Base-by-base conservation (phyloP, 1,284 basidiomycete species). In the Malassezia psittaci region DNA sequence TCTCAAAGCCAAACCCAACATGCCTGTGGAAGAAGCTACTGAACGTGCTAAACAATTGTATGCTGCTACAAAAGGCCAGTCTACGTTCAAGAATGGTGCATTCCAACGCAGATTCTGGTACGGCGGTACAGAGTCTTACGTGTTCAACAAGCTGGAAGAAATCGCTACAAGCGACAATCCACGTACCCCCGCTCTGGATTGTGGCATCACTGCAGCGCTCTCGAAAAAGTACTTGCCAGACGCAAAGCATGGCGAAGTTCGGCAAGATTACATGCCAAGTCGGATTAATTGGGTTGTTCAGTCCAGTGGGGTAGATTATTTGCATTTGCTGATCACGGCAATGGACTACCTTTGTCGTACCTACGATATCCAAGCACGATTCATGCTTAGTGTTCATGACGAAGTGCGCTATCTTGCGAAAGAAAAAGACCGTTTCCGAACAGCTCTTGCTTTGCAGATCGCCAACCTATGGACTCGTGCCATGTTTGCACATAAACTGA, bases 221-320 rank as follows among this genome's bases (percentile, higher is more conserved):
- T 86, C 86, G 15, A 93, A 88, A 76, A 84, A 86, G 60, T 87
- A 88, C 74, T 81, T 99, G 1, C 85, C 86, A 2, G 58, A 62
- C 37, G 63, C 62, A 33, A 52, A 81, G 39, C 76, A 77, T 36
- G 76, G 73, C 1, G 65, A 69, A 15, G 85, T 87, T 57, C 86
- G 86, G 16, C 78, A 84, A 1, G 88, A 93, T 65, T 98, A 88
- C 76, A 86, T 98, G 82, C 87, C 94, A 0, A 93, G 89, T 12
- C 83, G 93, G 24, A 93, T 98, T 78, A 99, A 99, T 74, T 98
- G 94, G 94, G 94, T 94, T 47, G 94, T 99, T 7, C 94, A 98
- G 74, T 94, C 90, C 7, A 96, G 90, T 0, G 94, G 93, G 18
- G 93, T 98, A 40, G 93, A 98, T 77, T 98, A 99, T 72, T 83